Evolutionary conservation across 1,284 basidiomycete genomes (phyloP).

Genomic region (Ganoderma lingzhi): DNA sequence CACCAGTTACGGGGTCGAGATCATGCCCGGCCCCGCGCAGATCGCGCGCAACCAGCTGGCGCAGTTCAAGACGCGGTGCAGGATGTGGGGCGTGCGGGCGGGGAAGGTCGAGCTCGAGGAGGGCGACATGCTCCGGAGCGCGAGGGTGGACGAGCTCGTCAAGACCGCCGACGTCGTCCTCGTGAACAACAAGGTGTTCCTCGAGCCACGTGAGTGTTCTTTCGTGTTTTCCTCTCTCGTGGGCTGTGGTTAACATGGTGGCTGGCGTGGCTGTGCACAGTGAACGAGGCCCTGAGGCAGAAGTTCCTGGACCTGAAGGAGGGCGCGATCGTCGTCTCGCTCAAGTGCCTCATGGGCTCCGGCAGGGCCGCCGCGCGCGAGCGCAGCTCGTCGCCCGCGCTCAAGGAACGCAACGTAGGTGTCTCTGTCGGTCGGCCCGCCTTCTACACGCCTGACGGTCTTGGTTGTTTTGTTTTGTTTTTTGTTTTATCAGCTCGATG

Average conservation of each 20-base stretch:
- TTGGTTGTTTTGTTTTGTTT: background rate
- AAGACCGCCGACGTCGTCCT: constrained; percentile 76
- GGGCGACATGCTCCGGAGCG: constrained; percentile 75
- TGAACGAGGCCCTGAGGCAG: constrained; percentile 76
- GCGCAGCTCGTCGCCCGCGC: constrained; percentile 31
- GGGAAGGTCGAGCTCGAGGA: constrained; percentile 77
- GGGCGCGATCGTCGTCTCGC: constrained; percentile 79
- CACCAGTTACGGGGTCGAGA: constrained; percentile 74
- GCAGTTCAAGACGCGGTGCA: constrained; percentile 68
- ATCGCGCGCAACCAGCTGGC: constrained; percentile 69
- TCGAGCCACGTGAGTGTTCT: constrained; percentile 62
- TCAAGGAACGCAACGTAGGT: constrained; percentile 58
- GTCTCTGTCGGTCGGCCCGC: constrained; percentile 2
- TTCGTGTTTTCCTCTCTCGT: background rate
- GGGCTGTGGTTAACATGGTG: too few relatives aligned
- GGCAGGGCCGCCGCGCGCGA: constrained; percentile 67
- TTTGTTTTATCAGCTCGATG: constrained; percentile 57
- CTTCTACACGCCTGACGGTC: background rate
- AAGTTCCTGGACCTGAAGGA: constrained; percentile 84
- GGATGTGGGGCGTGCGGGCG: constrained; percentile 78
- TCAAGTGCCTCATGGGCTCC: constrained; percentile 72
- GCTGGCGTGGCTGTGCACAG: constrained; percentile 44
- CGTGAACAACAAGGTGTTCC: constrained; percentile 84
- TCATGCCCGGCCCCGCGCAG: constrained; percentile 66
- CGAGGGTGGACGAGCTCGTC: constrained; percentile 65